Conservation (phyloP, 1,284 basidiomycete species). For the Apiotrichum laibachii region DNA sequence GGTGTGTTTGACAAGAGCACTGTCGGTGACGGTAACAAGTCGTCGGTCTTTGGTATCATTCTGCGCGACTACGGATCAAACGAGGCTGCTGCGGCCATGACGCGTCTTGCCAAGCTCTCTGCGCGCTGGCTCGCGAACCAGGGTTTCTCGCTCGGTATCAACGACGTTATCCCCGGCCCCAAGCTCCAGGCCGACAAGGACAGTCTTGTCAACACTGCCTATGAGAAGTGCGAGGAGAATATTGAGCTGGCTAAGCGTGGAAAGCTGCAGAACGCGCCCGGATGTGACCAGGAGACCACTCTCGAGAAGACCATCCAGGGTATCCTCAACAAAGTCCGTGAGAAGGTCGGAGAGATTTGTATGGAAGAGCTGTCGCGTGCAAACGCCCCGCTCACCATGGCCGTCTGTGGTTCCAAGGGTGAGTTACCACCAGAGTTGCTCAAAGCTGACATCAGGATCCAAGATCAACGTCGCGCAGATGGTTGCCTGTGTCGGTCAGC, state of each 20-base stretch:
- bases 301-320: slow-evolving; percentile 93
- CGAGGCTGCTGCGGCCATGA: slow-evolving; percentile 94
- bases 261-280: slow-evolving; percentile 90
- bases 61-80: slow-evolving; percentile 94
- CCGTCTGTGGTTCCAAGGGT: slow-evolving; percentile 98
- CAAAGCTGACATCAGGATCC: slow-evolving; percentile 63
- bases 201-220: slow-evolving; percentile 80
- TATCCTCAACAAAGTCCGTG: slow-evolving; percentile 89
- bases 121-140: slow-evolving; percentile 95
- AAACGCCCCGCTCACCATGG: slow-evolving; percentile 98
- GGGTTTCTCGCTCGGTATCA: slow-evolving; percentile 97
- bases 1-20: slow-evolving; percentile 99
- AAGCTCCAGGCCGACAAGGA: slow-evolving; percentile 79
- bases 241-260: slow-evolving; percentile 90
- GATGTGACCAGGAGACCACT: slow-evolving; percentile 95
- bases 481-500: slow-evolving; percentile 99
- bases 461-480: slow-evolving; percentile 99
- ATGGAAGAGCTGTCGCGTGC: slow-evolving; percentile 95
- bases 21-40: slow-evolving; percentile 98
- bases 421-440: slow-evolving; percentile 4
- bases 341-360: slow-evolving; percentile 94
- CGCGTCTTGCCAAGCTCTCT: slow-evolving; percentile 89
- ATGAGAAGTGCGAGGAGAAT: slow-evolving; percentile 79
- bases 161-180: slow-evolving; percentile 95
- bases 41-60: slow-evolving; percentile 97